Base-by-base conservation (phyloP, 148 eudicot species). In the Persicaria maculosa region DNA sequence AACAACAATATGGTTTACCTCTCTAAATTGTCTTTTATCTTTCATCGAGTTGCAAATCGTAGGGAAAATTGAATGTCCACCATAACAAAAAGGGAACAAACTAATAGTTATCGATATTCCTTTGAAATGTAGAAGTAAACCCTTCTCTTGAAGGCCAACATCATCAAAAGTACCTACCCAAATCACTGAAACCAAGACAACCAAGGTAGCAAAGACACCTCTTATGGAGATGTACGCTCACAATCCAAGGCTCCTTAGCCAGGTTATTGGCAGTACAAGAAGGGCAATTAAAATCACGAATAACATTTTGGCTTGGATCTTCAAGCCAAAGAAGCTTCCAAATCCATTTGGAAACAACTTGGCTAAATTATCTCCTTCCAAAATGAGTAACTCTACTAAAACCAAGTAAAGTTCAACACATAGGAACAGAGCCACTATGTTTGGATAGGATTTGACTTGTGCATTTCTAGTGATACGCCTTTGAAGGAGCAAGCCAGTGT, bases 1-100 rank as follows among this genome's bases (percentile, higher is more conserved):
- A 0, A 86, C 91, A 79, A 80, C 89, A 72, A 31, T 2, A 0
- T 86, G 86, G 0, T 84, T 72, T 80, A 81, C 88, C 84, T 74
- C 77, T 0, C 83, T 22, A 70, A 85, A 85, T 20, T 81, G 84
- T 44, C 12, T 77, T 36, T 79, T 85, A 55, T 78, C 79, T 36
- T 61, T 52, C 88, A 87, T 87, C 4, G 88, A 83, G 73, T n/a
- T 74, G 75, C 81, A 85, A 8, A 87, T 47, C 9, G 82, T 72
- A 8, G 88, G 90, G 72, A 87, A 85, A 7, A 85, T 72, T 3
- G 87, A 77, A 78, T 87, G 84, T 8, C 87, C 86, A n/a, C 88
- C 77, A 44, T 78, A 87, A 48, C 84, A 85, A 47, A 87, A 85
- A 50, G 77, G 73, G 74, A 75, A 87, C 64, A 87, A 77, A 72